Conservation (phyloP, 2,329 filamentous ascomycete genomes). For the Neonectria hederae region DNA sequence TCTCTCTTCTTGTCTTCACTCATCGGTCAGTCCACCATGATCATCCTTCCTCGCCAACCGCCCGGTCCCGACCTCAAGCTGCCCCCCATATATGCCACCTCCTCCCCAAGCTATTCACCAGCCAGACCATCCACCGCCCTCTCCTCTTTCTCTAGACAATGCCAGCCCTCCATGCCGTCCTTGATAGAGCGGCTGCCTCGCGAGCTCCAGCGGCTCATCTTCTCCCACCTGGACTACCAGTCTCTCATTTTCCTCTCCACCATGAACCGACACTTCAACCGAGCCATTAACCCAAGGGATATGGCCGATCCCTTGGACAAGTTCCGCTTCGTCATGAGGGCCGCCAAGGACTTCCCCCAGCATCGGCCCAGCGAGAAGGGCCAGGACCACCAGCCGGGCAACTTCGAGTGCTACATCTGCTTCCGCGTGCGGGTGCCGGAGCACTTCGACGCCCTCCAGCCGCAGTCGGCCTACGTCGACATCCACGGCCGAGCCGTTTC, state of each 20-base stretch:
- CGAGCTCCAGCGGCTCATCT: conserved; percentile 48
- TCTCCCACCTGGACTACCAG: conserved; percentile 51
- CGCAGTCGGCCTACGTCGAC: conserved; percentile 47
- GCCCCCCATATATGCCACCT: conserved; percentile 21
- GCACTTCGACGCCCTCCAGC: conserved; percentile 51
- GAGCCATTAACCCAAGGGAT: conserved; percentile 45
- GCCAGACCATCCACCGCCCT: conserved; percentile 16
- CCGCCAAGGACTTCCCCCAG: conserved; percentile 52
- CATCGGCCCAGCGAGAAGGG: conserved; percentile 51
- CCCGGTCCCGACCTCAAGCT: conserved; percentile 31
- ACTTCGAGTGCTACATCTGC: conserved; percentile 55
- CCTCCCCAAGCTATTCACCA: conserved; percentile 19
- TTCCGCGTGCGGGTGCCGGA: conserved; percentile 52
- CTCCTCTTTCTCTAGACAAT: conserved; percentile 22
- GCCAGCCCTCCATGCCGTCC: conserved; percentile 34
- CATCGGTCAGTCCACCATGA: conserved; percentile 37
- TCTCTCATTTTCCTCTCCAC: conserved; percentile 53
- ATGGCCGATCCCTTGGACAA: conserved; percentile 51
- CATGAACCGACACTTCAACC: conserved; percentile 48
- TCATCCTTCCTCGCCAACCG: conserved; percentile 41
- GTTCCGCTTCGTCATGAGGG: conserved; percentile 53
- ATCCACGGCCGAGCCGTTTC: conserved; percentile 43
- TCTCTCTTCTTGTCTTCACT: neutral
- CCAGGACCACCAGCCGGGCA: conserved; percentile 51
- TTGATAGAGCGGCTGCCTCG: conserved; percentile 47